Evolutionary conservation across 2,329 filamentous ascomycete species (phyloP).

Genomic region (Endoconidiophora polonica): DNA sequence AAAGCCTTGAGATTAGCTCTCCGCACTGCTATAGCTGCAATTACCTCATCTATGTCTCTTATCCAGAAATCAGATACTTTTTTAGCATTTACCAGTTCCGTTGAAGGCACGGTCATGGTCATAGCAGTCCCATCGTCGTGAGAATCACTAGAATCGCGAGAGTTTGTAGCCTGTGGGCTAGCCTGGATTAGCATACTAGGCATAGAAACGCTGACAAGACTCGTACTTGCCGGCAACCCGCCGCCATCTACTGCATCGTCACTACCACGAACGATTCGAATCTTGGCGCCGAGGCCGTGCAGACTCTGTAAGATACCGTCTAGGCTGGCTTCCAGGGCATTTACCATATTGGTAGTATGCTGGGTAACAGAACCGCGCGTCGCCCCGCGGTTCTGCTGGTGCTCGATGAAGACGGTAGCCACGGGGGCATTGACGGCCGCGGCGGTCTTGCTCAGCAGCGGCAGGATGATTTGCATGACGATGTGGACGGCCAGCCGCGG

Average conservation of each 20-base stretch:
- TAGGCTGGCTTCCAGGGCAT: constrained; percentile 6
- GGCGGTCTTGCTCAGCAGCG: not conserved
- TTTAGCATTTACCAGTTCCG: not conserved
- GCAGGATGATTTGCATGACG: constrained; percentile 4
- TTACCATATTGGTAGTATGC: constrained; percentile 4
- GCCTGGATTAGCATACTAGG: too few relatives aligned
- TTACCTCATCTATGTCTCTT: not conserved
- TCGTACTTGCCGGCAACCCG: too few relatives aligned
- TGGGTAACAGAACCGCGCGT: not conserved
- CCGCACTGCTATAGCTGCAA: not conserved
- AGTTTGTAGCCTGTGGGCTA: too few relatives aligned
- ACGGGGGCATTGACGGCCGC: not conserved
- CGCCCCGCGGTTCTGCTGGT: constrained; percentile 5
- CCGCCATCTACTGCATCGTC: too few relatives aligned
- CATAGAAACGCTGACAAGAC: too few relatives aligned
- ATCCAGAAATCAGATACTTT: constrained; percentile 9
- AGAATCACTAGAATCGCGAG: not conserved
- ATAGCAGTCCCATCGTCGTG: not conserved
- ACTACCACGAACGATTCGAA: too few relatives aligned
- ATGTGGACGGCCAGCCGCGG: constrained; percentile 4
- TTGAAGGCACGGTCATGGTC: not conserved
- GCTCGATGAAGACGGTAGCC: constrained; percentile 5
- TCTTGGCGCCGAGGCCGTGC: not conserved
- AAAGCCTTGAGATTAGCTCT: not conserved
- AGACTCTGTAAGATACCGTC: constrained; percentile 1